These are phyloP conservation scores for Actinidia chinensis DNA, from an alignment of 179 eudicot species.

Conservation along the genomic window DNA sequence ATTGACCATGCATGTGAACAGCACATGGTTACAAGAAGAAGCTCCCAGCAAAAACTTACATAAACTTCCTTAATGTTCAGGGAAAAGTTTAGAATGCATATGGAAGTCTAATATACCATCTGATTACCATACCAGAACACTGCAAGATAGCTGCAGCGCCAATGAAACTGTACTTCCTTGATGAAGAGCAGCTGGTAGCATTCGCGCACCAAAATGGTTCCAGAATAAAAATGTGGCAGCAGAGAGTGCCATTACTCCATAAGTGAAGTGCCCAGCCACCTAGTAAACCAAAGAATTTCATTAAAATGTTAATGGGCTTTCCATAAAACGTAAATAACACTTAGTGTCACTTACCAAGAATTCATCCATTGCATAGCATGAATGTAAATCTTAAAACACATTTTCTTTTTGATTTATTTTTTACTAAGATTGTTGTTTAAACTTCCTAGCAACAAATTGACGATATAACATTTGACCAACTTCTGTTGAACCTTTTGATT, in stretches of 20 bases:
- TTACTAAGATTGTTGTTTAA: neutral
- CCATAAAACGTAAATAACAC: neutral
- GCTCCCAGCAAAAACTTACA: neutral
- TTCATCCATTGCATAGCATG: neutral
- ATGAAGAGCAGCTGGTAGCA: conserved; percentile 64
- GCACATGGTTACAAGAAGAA: neutral
- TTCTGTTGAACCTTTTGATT: neutral
- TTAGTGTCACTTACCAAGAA: neutral
- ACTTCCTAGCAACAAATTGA: neutral
- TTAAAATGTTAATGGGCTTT: neutral
- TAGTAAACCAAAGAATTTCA: conserved; percentile 21
- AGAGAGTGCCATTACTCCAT: conserved; percentile 95
- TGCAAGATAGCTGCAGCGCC: conserved; percentile 97
- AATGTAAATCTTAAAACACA: neutral
- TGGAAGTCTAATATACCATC: neutral
- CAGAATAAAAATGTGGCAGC: conserved; percentile 96
- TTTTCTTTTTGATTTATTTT: neutral
- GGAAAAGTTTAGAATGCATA: neutral
- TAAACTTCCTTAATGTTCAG: conserved; percentile 8
- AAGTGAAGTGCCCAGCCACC: conserved; percentile 96
- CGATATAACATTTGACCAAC: neutral
- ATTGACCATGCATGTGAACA: neutral
- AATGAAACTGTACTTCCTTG: conserved; percentile 77
- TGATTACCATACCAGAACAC: conserved; percentile 66
- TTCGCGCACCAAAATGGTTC: conserved; percentile 73